Percentiles rank a stretch among this genome's conserved stretches.
Conservation (phyloP, 2,329 filamentous ascomycete species). For the Pseudonectria foliicola region DNA sequence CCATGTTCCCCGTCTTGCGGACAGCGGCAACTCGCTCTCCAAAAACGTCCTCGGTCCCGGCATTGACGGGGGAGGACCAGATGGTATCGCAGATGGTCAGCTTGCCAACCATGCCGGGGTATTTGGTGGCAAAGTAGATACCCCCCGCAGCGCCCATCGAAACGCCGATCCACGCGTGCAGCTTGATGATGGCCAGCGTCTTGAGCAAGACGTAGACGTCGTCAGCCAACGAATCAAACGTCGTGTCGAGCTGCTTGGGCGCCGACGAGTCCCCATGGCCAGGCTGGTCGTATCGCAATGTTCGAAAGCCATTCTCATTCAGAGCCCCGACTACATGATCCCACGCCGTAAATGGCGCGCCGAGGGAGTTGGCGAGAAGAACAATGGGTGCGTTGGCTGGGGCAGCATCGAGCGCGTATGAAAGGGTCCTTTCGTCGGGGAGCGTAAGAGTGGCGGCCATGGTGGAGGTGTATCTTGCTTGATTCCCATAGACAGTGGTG, state of each 20-base stretch:
- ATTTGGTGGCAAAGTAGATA: slow-evolving; percentile 31
- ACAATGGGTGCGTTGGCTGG: slow-evolving; percentile 24
- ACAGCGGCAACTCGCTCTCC: slow-evolving; percentile 27
- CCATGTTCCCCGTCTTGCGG: slow-evolving; percentile 25
- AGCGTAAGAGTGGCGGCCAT: slow-evolving; percentile 18
- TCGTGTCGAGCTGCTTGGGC: slow-evolving; percentile 28
- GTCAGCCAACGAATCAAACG: slow-evolving; percentile 31
- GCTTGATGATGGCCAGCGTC: slow-evolving; percentile 22
- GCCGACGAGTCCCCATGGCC: slow-evolving; percentile 34
- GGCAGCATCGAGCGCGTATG: slow-evolving; percentile 23
- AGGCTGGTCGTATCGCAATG: slow-evolving; percentile 36
- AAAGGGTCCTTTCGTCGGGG: slow-evolving; percentile 20
- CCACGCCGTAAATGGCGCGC: slow-evolving; percentile 30
- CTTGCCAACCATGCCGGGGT: slow-evolving; percentile 30
- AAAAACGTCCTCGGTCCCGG: slow-evolving; percentile 30
- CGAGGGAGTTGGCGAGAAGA: slow-evolving; percentile 34
- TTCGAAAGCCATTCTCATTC: slow-evolving; percentile 28
- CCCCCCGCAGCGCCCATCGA: slow-evolving; percentile 38
- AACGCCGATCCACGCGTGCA: slow-evolving; percentile 37
- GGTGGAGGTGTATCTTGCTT: not conserved
- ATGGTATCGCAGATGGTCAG: slow-evolving; percentile 36
- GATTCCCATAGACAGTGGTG: no score
- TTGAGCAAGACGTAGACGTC: slow-evolving; percentile 30
- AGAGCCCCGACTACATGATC: slow-evolving; percentile 31
- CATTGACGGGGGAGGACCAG: slow-evolving; percentile 29